Conservation (phyloP, 2,329 filamentous ascomycete species). For the Penicillium sp. region DNA sequence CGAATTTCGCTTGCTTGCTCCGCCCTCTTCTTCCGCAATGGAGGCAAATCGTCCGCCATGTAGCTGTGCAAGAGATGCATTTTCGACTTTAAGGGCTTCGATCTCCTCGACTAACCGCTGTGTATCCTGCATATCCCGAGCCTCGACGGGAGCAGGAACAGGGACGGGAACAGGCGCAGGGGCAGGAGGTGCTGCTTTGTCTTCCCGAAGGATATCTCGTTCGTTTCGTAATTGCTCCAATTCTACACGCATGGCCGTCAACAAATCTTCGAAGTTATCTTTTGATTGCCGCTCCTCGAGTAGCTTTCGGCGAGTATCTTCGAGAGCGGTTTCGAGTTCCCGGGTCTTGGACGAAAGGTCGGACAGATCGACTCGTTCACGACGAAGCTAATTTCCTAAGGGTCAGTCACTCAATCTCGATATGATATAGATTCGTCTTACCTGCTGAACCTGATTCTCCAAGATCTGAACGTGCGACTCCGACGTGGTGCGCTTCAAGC, state of each 20-base stretch:
- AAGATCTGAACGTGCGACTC: constrained; percentile 83
- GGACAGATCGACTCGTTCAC: constrained; percentile 55
- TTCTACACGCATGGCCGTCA: constrained; percentile 80
- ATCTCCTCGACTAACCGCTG: constrained; percentile 84
- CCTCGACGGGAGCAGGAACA: background rate
- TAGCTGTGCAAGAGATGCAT: constrained; percentile 49
- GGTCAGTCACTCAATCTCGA: constrained; percentile 1
- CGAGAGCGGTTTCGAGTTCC: constrained; percentile 77
- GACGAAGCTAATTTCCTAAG: constrained; percentile 37
- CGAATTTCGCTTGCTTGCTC: constrained; percentile 47
- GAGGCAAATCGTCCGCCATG: constrained; percentile 56
- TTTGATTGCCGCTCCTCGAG: constrained; percentile 84
- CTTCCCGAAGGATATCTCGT: constrained; percentile 78
- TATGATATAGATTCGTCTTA: constrained; percentile 33
- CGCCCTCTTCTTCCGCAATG: constrained; percentile 60
- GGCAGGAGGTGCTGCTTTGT: constrained; percentile 69
- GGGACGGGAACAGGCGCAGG: background rate
- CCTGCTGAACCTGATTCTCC: constrained; percentile 72
- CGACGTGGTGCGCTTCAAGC: constrained; percentile 70
- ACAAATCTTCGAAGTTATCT: constrained; percentile 89
- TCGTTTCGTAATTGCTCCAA: constrained; percentile 81
- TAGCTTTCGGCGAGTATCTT: constrained; percentile 79
- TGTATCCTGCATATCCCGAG: constrained; percentile 37
- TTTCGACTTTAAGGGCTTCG: constrained; percentile 60
- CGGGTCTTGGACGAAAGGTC: constrained; percentile 60